These are phyloP conservation scores for Fusarium falciforme DNA, from an alignment of 2,329 filamentous ascomycete genomes.

Conservation along the genomic window DNA sequence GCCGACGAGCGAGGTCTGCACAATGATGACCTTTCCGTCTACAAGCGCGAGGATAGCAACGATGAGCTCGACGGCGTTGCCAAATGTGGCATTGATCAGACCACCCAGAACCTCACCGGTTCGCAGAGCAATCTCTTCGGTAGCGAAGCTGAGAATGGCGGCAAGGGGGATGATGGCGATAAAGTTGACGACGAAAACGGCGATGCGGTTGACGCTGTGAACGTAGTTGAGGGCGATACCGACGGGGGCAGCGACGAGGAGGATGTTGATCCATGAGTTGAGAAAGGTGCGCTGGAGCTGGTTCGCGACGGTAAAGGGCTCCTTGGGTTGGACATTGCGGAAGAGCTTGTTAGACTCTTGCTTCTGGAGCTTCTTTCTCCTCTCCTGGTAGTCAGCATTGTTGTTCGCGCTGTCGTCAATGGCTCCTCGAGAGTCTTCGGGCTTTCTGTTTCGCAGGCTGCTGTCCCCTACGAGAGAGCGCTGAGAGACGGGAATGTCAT, in stretches of 20 bases:
- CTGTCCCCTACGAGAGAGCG: conserved; percentile 32
- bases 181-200: conserved; percentile 90
- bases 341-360: conserved; percentile 57
- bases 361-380: conserved; percentile 48
- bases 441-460: conserved; percentile 48
- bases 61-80: conserved; percentile 91
- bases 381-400: conserved; percentile 40
- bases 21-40: conserved; percentile 81
- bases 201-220: conserved; percentile 64
- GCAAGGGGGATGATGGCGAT: conserved; percentile 92
- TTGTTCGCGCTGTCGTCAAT: conserved; percentile 11
- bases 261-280: conserved; percentile 86
- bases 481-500: conserved; percentile 33
- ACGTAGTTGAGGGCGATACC: conserved; percentile 82
- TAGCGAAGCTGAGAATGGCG: conserved; percentile 86
- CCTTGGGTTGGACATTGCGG: conserved; percentile 60
- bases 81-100: conserved; percentile 90
- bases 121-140: conserved; percentile 86
- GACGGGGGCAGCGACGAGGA: conserved; percentile 81
- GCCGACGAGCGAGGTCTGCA: conserved; percentile 92
- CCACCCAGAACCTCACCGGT: conserved; percentile 90
- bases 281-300: conserved; percentile 81
- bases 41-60: conserved; percentile 86
- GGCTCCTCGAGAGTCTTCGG: conserved; percentile 31
- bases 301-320: conserved; percentile 69